Evolutionary conservation across 208 protist genomes (phyloP), one percentile per base, ranked within the genome.

Genomic region (Trypanosoma caninum): DNA sequence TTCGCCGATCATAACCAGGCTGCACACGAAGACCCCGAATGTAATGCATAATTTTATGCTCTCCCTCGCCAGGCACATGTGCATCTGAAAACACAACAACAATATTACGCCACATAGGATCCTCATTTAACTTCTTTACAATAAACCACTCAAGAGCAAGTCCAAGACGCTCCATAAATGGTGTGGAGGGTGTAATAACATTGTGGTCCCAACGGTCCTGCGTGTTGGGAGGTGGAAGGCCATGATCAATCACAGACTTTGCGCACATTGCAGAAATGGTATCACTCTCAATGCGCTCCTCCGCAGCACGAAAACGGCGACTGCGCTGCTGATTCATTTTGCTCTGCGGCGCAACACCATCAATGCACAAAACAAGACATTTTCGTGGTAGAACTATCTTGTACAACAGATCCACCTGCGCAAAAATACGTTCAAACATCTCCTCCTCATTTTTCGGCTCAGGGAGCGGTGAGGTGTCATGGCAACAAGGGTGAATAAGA

Each of bases 281-380:
- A 50, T 88, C 72, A 59, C 82, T 85, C 80, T 97, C 78, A 53
- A 80, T 33, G 5, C 65, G 69, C 54, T 99, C 97, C 56, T 98
- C 76, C 4, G 93, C 97, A 3, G 97, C 78, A 30, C 90, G 80
- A 78, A 99, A 99, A 33, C 99, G 88, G 22, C 99, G 85, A 30
- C 86, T 88, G 59, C 99, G 88, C 82, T 99, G 99, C 80, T 99
- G 98, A 69, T 99, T 99, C 97, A 99, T 99, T 68, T 99, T 99
- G 48, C 98, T 99, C 18, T 98, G 82, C 33, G 98, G 98, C 6
- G 98, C 98, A n/a, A 99, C 97, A 45, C 98, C 98, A 75, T 99
- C 98, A 35, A 96, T 72, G 60, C 85, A 95, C 63, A 99, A 87
- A 56, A 98, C 99, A 1, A 99, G 72, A 8, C 99, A 80, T 54